A percentile compares a stretch with the other conserved stretches of the same genome.
Evolutionary conservation across 2,329 filamentous ascomycete genomes (phyloP).

Genomic region (Aspergillus thermomutatus): DNA sequence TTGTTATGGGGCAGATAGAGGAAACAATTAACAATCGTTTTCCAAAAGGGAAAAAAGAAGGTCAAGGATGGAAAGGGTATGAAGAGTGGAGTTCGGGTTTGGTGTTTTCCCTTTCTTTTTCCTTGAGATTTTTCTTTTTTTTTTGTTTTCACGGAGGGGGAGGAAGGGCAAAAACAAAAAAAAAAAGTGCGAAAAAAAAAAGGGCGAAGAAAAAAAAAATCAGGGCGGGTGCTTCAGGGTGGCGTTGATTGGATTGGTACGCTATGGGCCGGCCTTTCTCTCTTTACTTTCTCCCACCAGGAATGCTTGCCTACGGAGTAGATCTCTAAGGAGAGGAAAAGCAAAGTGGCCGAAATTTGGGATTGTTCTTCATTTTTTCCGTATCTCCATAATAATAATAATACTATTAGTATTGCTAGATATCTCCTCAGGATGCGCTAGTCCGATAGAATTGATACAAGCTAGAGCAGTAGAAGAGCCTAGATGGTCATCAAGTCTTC

Average conservation of each 20-base stretch:
- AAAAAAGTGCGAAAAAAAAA: conserved; percentile 8
- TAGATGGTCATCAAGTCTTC: background rate
- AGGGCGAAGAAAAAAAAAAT: conserved; percentile 11
- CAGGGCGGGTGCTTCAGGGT: conserved; percentile 18
- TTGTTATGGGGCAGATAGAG: conserved; percentile 2
- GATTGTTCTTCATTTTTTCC: background rate
- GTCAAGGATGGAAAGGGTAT: conserved; percentile 7
- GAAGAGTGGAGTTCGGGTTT: conserved; percentile 8
- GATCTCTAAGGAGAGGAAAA: background rate
- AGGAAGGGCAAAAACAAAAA: conserved; percentile 13
- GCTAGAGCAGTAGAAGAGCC: background rate
- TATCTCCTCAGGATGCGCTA: background rate
- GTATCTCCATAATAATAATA: background rate
- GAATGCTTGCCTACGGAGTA: background rate
- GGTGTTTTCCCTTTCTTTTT: conserved; percentile 12
- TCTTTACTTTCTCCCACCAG: conserved; percentile 6
- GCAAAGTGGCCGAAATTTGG: background rate
- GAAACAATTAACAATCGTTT: conserved; percentile 14
- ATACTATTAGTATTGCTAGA: background rate
- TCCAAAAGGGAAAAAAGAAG: conserved; percentile 14
- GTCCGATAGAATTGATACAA: background rate
- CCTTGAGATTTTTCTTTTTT: conserved; percentile 8
- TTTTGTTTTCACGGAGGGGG: conserved; percentile 5
- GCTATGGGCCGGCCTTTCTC: conserved; percentile 4
- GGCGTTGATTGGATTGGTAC: conserved; percentile 23